Conservation (phyloP, 164 flowering plant genomes). For the Berberis vulgaris region DNA sequence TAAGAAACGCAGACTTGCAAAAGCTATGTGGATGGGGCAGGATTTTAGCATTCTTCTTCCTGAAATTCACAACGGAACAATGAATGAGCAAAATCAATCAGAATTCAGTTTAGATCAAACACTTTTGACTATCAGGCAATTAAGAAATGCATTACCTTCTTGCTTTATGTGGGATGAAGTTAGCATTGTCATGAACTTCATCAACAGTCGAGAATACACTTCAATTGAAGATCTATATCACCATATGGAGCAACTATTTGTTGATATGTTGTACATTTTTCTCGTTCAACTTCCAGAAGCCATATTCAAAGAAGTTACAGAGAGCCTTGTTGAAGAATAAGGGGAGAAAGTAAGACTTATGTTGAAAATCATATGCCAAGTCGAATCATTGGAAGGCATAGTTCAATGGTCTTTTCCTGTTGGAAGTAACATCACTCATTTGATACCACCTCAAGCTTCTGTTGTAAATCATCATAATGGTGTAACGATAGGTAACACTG, state of each 20-base stretch:
- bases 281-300: slow-evolving; percentile 2
- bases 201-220: not conserved
- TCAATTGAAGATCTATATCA: not conserved
- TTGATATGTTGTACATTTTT: not conserved
- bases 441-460: not conserved
- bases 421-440: not conserved
- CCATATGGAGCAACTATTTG: not conserved
- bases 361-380: not conserved
- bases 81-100: too few species aligned
- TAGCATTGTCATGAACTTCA: not conserved
- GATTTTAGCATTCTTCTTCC: not conserved
- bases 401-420: not conserved
- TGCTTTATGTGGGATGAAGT: not conserved
- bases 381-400: not conserved
- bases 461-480: not conserved
- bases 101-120: not conserved
- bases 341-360: not conserved
- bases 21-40: slow-evolving; percentile 1
- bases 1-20: not conserved
- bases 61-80: too few species aligned
- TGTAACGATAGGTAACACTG: too few species aligned
- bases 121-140: not conserved
- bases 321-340: not conserved
- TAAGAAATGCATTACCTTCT: not conserved
- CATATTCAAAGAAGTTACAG: slow-evolving; percentile 3